These are phyloP conservation scores for Apiospora kogelbergensis DNA, from an alignment of 2,329 filamentous ascomycete species.

Conservation along the genomic window DNA sequence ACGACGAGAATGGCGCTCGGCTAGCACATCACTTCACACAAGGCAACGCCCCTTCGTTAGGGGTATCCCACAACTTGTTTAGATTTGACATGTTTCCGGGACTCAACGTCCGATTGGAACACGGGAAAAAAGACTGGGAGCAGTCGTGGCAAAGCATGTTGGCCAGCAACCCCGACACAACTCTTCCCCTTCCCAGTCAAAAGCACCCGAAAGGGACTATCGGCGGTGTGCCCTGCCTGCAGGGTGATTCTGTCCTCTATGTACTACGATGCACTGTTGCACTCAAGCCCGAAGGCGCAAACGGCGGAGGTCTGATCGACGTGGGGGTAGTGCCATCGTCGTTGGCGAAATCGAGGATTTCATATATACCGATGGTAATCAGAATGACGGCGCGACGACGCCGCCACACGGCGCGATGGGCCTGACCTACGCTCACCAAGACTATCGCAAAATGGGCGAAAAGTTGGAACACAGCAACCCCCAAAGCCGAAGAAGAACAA, in stretches of 20 bases:
- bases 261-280: background rate
- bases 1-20: constrained; percentile 45
- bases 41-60: constrained; percentile 38
- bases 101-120: background rate
- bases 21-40: constrained; percentile 53
- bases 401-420: background rate
- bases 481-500: background rate
- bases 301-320: background rate
- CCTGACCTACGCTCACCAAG: background rate
- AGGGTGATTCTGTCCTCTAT: background rate
- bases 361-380: background rate
- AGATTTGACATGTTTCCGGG: background rate
- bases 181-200: background rate
- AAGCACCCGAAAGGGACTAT: background rate
- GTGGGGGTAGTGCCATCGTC: background rate
- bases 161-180: background rate
- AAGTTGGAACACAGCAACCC: background rate
- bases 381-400: background rate
- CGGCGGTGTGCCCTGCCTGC: background rate
- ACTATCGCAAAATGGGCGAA: background rate
- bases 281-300: background rate
- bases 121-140: background rate
- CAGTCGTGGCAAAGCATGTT: background rate
- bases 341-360: constrained; percentile 1
- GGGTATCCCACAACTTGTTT: background rate